Evolutionary conservation across 495 filamentous ascomycete species (phyloP).

Genomic region (Trichoderma orchidacearum): DNA sequence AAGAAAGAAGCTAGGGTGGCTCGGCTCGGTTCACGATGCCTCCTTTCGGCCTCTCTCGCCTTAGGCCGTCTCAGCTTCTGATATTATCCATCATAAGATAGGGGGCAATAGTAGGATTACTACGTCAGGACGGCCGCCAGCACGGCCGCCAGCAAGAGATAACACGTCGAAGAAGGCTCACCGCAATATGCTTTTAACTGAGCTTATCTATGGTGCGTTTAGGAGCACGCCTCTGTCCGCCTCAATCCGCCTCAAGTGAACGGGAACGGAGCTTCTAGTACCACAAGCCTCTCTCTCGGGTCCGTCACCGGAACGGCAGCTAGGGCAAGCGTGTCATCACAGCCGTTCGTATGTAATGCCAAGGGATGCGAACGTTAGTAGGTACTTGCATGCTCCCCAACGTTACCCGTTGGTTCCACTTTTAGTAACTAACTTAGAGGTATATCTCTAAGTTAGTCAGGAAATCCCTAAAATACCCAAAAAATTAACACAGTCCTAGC

Average conservation of each 20-base stretch:
- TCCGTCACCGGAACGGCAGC: neutral
- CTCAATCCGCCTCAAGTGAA: too few species aligned
- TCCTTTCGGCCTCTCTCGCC: neutral
- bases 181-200: neutral
- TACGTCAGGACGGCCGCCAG: neutral
- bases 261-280: too few species aligned
- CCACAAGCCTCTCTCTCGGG: too few species aligned
- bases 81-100: neutral
- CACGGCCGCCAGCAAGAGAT: neutral
- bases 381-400: neutral
- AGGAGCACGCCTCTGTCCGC: too few species aligned
- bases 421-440: too few species aligned
- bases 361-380: too few species aligned
- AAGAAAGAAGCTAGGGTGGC: neutral
- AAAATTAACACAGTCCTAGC: too few species aligned
- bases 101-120: neutral
- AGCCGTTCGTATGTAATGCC: too few species aligned
- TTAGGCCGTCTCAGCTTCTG: neutral
- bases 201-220: too few species aligned
- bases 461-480: too few species aligned
- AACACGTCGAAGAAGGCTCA: neutral
- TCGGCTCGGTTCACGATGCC: neutral
- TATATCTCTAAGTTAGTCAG: too few species aligned
- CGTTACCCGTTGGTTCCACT: neutral
- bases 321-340: too few species aligned